Evolutionary conservation across 2,329 filamentous ascomycete genomes (phyloP), one percentile per base, ranked within the genome.

Genomic region (Sphaerostilbella broomeana): DNA sequence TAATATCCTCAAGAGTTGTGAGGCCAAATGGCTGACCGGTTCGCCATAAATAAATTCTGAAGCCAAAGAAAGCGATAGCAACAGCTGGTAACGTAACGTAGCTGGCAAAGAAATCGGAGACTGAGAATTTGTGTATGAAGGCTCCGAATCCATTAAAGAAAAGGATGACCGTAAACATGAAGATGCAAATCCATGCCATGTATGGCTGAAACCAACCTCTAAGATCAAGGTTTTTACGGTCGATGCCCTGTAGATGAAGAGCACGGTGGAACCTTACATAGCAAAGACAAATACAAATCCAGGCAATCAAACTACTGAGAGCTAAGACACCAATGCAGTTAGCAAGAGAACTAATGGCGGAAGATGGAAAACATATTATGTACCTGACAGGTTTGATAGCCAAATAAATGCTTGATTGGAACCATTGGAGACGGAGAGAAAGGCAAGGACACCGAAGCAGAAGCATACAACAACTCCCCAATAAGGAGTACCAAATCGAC

Each of bases 371-470:
- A 12, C 2, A 28, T 6, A 10, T 8, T 51, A 42, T 16, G 55
- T 68, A 43, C 70, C 76, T 30, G 69, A 73, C 20, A 76, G 55
- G 48, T 72, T 75, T 28, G 73, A 66, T 47, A 77, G 70, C 73
- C 72, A 76, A 41, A 65, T 67, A 55, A 76, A 76, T 1, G 73
- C 71, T 11, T 67, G 61, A 12, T 62, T 58, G 4, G 62, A 62
- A 32, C 54, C 61, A 36, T 58, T 65, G 12, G 59, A 64, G 15
- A 67, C 62, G 40, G 67, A 71, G 11, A 75, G 58, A 47, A 73
- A 74, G 2, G 68, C 65, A 11, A 73, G 62, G 1, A 55, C 55
- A 17, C 61, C 62, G 52, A 72, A 70, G 8, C 67, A 51, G 2
- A 62, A 58, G 4, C 64, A 65, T 10, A 55, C 58, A 0, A 48